These are phyloP conservation scores for Aspergillus aculeatus DNA, from an alignment of 2,329 filamentous ascomycete species.

Conservation along the genomic window DNA sequence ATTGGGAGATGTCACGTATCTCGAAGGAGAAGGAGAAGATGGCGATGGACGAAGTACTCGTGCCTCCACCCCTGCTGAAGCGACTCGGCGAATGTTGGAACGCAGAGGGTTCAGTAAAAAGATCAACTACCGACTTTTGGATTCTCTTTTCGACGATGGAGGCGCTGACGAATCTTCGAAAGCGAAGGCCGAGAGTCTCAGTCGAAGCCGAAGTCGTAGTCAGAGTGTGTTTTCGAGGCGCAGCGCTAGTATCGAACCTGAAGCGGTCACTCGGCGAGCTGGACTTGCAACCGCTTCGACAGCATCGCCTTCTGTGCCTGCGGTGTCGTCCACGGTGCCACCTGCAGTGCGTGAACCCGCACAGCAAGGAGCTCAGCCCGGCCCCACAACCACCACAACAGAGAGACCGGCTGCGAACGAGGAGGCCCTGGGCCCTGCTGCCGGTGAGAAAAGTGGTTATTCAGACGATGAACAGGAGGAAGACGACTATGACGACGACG, in stretches of 20 bases:
- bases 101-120: slow-evolving; percentile 69
- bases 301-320: slow-evolving; percentile 14
- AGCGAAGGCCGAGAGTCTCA: slow-evolving; percentile 29
- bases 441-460: slow-evolving; percentile 12
- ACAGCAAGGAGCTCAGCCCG: slow-evolving; percentile 4
- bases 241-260: slow-evolving; percentile 29
- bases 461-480: slow-evolving; percentile 23
- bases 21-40: slow-evolving; percentile 53
- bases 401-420: slow-evolving; percentile 20
- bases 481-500: slow-evolving; percentile 31
- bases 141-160: slow-evolving; percentile 42
- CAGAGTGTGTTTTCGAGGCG: slow-evolving; percentile 33
- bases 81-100: slow-evolving; percentile 66
- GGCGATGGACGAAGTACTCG: slow-evolving; percentile 64
- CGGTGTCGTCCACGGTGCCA: slow-evolving; percentile 4
- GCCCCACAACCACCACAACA: slow-evolving; percentile 9
- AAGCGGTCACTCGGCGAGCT: slow-evolving; percentile 18
- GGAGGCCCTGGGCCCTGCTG: slow-evolving; percentile 25
- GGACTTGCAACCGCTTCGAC: slow-evolving; percentile 17
- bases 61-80: slow-evolving; percentile 67
- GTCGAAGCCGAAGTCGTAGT: slow-evolving; percentile 36
- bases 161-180: slow-evolving; percentile 28
- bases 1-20: slow-evolving; percentile 48
- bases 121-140: slow-evolving; percentile 62
- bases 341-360: slow-evolving; percentile 5